phyloP scores from a whole-genome alignment of 495 filamentous ascomycete species.

The Lichina pygmaea region DNA sequence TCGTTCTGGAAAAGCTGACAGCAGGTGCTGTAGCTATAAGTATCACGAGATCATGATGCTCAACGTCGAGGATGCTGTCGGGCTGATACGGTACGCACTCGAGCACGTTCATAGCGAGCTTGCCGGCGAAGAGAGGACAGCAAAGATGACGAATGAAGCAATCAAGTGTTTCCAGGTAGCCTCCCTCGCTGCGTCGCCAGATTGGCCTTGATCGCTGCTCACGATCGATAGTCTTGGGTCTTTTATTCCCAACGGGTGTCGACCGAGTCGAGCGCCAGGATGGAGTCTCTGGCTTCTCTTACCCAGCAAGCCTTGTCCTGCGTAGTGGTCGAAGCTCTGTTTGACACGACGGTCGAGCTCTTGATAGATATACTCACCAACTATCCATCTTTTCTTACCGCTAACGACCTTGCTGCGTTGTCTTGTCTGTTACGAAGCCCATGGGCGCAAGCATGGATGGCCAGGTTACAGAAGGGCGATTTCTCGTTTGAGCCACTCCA shows the following conservation, averaged over 20 bases:
- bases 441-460: conserved; percentile 24
- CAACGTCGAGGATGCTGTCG: conserved; percentile 23
- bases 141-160: conserved; percentile 16
- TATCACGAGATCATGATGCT: conserved; percentile 22
- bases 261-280: conserved; percentile 21
- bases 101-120: background rate
- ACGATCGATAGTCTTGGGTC: conserved; percentile 29
- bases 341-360: conserved; percentile 30
- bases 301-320: conserved; percentile 26
- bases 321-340: conserved; percentile 24
- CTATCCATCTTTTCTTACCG: conserved; percentile 32
- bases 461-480: conserved; percentile 28
- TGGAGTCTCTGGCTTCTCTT: conserved; percentile 27
- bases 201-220: background rate
- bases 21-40: conserved; percentile 9
- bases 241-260: conserved; percentile 34
- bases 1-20: no score
- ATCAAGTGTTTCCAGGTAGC: conserved; percentile 32
- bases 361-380: conserved; percentile 36
- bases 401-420: conserved; percentile 24
- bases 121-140: background rate
- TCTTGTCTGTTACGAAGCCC: conserved; percentile 26
- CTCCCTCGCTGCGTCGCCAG: background rate
- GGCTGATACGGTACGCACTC: conserved; percentile 20
- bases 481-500: conserved; percentile 36